Conservation (phyloP, 441 rosid species). For the Syzygium syzygioides region DNA sequence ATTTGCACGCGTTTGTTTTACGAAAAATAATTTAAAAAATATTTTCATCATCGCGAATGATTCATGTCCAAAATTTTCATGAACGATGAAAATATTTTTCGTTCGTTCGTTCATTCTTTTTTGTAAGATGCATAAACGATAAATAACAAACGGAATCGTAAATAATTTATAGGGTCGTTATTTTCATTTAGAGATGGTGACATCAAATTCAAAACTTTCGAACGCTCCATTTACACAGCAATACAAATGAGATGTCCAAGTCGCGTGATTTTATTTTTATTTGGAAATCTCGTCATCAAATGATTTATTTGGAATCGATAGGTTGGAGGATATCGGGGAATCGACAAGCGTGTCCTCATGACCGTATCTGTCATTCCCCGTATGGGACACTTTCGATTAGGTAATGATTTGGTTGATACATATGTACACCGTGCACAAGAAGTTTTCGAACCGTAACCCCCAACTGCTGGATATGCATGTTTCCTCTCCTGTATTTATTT, state of each 20-base stretch:
- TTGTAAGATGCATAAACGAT: too few relatives aligned
- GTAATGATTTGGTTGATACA: background rate
- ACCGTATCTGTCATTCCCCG: background rate
- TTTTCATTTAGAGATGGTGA: background rate
- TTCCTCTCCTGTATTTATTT: background rate
- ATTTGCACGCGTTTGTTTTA: too few relatives aligned
- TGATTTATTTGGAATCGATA: background rate
- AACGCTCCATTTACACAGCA: rapidly evolving
- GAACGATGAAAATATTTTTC: too few relatives aligned
- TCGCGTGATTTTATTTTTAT: rapidly evolving
- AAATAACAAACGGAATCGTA: too few relatives aligned
- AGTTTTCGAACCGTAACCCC: background rate
- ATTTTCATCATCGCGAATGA: too few relatives aligned
- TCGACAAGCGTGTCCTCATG: rapidly evolving
- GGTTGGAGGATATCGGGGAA: background rate
- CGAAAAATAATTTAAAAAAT: too few relatives aligned
- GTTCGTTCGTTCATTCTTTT: too few relatives aligned
- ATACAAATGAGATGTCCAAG: background rate
- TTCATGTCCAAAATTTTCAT: too few relatives aligned
- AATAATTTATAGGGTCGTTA: background rate
- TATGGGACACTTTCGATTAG: background rate
- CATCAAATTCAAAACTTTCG: background rate
- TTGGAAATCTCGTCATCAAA: background rate
- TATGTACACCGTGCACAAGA: background rate
- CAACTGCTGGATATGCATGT: too few relatives aligned